Evolutionary conservation across 192 early-diverging fungal genomes (phyloP), one percentile per base, ranked within the genome.

Genomic region (Umbelopsis ramanniana): DNA sequence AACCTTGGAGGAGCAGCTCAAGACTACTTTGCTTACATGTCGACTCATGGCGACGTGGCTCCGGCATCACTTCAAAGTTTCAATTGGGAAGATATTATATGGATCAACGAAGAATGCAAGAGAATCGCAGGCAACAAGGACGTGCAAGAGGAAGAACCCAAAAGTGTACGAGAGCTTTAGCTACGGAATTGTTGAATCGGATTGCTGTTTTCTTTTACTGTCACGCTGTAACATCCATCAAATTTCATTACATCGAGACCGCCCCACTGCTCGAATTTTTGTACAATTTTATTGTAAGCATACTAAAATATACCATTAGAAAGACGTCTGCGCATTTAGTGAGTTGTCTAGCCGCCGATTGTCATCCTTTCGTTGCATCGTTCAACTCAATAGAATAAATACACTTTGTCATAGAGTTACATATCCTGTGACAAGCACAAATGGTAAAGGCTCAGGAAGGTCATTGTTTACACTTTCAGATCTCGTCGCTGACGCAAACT

Each of bases 71-170:
- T 79, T 48, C 69, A 67, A 6, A 6, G 22, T 10, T 79, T 71
- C 46, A n/a, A 68, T 2, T 79, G 77, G 77, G 63, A 72, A 1
- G 77, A 74, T 37, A 69, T 79, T 11, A 46, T 63, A 10, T 79
- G 77, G 77, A 74, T 73, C 8, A 48, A 40, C 46, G n/a, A 43
- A 14, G 77, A 79, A 24, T 79, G 77, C 17, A 63, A 29, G 33
- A 29, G 57, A 63, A 29, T 63, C 37, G 57, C 57, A 14, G 57
- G 57, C 57, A 63, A 63, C 29, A 63, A 63, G 17, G 57, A 63
- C n/a, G 26, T 37, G 15, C 24, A 63, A 37, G 57, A 63, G 4
- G 57, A 63, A 38, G 24, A 38, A 6, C 26, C 33, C 33, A 63
- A 63, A 35, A 63, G 57, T 35, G 57, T 63, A 63, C 26, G 57